Conservation (phyloP, 139 green algal species). For the Chlorella sp. region DNA sequence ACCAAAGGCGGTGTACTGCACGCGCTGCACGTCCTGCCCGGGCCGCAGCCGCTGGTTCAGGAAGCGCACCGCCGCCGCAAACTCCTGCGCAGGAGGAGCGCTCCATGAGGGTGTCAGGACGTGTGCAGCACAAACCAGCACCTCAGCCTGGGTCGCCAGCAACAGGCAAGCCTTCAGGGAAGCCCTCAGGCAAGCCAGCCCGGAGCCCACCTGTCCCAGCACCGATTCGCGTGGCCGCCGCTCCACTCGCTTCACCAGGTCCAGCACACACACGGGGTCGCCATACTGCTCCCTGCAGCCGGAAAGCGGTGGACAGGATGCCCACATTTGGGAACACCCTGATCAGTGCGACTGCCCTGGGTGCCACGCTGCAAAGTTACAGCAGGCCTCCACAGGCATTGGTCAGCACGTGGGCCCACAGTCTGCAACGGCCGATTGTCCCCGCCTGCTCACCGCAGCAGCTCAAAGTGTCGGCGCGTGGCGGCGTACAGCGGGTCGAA, state of each 20-base stretch:
- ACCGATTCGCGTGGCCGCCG: constrained; percentile 84
- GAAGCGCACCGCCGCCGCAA: not conserved
- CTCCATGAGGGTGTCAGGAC: too few relatives aligned
- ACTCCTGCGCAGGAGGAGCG: not conserved
- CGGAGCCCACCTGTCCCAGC: constrained; percentile 57
- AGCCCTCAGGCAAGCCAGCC: not conserved
- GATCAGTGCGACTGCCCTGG: too few relatives aligned
- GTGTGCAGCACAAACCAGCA: too few relatives aligned
- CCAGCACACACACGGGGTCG: constrained; percentile 85
- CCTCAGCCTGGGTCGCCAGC: too few relatives aligned
- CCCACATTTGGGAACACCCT: too few relatives aligned
- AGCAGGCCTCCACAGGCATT: too few relatives aligned
- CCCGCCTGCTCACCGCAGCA: constrained; percentile 5
- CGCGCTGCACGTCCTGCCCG: not conserved
- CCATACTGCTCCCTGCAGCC: constrained; percentile 75
- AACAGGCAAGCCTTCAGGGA: too few relatives aligned
- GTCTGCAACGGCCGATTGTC: too few relatives aligned
- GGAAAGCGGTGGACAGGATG: not conserved
- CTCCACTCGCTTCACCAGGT: constrained; percentile 88
- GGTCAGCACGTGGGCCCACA: too few relatives aligned
- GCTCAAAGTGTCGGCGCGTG: constrained; percentile 59
- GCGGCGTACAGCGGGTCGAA: constrained; percentile 87
- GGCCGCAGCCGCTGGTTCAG: constrained; percentile 15
- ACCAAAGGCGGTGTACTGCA: constrained; percentile 13
- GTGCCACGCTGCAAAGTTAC: too few relatives aligned